Percentiles rank a stretch among this genome's conserved stretches.
Conservation (phyloP, 768 basidiomycete species). For the Gloeostereum incarnatum region DNA sequence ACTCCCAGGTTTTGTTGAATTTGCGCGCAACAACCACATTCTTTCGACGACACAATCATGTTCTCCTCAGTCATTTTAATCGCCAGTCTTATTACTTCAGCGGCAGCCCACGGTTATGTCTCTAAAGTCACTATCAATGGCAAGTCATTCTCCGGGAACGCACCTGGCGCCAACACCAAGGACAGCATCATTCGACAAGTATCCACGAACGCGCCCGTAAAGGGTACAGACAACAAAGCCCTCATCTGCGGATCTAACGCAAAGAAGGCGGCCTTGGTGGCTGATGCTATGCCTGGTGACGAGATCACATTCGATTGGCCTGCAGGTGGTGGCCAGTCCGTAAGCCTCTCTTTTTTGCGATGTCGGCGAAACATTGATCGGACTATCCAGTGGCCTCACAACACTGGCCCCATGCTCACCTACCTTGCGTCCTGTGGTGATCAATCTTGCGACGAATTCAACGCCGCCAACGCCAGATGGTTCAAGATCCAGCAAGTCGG, state of each 20-base stretch:
- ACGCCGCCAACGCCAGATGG: constrained; percentile 30
- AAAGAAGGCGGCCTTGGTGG: constrained; percentile 9
- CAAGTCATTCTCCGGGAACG: constrained; percentile 16
- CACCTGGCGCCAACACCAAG: constrained; percentile 5
- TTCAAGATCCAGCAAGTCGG: constrained; percentile 36
- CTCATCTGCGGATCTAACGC: constrained; percentile 4
- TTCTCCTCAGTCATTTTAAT: too few species aligned
- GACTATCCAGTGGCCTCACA: constrained; percentile 30
- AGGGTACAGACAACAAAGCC: background rate
- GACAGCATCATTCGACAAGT: background rate
- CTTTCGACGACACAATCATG: too few species aligned
- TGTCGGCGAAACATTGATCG: too few species aligned
- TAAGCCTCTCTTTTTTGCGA: background rate
- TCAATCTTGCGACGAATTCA: constrained; percentile 30
- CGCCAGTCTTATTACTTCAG: too few species aligned
- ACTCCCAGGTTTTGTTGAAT: too few species aligned
- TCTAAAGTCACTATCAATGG: constrained; percentile 19
- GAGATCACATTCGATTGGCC: constrained; percentile 31
- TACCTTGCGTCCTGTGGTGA: constrained; percentile 36
- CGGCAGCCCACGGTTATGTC: constrained; percentile 21
- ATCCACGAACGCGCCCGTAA: background rate
- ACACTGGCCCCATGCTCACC: constrained; percentile 39
- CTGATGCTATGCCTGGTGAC: constrained; percentile 33
- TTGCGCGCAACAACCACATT: too few species aligned
- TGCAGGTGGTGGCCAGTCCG: constrained; percentile 17